Conservation (phyloP, 2,329 filamentous ascomycete species). For the Dryadomyces sulphureus region DNA sequence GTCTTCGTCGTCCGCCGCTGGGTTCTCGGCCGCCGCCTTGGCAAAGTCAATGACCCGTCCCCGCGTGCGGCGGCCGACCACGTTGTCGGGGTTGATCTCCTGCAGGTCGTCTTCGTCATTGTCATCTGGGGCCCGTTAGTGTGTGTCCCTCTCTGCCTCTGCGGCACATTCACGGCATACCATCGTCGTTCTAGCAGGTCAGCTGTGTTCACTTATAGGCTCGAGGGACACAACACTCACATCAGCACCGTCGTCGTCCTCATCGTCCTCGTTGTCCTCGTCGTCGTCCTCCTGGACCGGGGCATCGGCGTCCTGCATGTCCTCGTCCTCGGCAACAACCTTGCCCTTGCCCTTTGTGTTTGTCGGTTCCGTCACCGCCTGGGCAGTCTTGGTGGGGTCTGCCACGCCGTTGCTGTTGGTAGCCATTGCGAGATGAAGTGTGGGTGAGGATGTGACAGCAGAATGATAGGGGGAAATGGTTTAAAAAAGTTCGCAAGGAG, state of each 20-base stretch:
- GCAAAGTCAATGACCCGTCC: constrained; percentile 87
- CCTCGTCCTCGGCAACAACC: constrained; percentile 39
- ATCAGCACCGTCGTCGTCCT: constrained; percentile 43
- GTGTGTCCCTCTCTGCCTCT: no score
- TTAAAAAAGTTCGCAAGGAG: neutral
- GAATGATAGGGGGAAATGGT: neutral
- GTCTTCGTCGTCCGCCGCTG: constrained; percentile 60
- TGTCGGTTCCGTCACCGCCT: constrained; percentile 15
- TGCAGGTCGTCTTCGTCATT: constrained; percentile 74
- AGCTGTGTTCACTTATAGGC: neutral
- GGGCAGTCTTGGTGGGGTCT: constrained; percentile 24
- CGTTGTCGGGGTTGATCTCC: constrained; percentile 83
- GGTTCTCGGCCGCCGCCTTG: constrained; percentile 71
- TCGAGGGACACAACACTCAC: constrained; percentile 10
- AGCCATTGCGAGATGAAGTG: constrained; percentile 21
- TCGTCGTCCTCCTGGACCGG: constrained; percentile 63
- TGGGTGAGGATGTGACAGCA: neutral
- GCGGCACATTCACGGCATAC: neutral
- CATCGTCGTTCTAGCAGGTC: constrained; percentile 2
- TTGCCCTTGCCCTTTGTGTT: constrained; percentile 67
- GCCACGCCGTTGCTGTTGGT: constrained; percentile 33
- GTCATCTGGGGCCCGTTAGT: constrained; percentile 34
- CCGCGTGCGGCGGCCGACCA: constrained; percentile 80
- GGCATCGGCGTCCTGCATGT: constrained; percentile 52
- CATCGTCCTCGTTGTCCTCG: constrained; percentile 52